Evolutionary conservation across 768 basidiomycete genomes (phyloP).

Genomic region (Tricholoma hemisulphureum): DNA sequence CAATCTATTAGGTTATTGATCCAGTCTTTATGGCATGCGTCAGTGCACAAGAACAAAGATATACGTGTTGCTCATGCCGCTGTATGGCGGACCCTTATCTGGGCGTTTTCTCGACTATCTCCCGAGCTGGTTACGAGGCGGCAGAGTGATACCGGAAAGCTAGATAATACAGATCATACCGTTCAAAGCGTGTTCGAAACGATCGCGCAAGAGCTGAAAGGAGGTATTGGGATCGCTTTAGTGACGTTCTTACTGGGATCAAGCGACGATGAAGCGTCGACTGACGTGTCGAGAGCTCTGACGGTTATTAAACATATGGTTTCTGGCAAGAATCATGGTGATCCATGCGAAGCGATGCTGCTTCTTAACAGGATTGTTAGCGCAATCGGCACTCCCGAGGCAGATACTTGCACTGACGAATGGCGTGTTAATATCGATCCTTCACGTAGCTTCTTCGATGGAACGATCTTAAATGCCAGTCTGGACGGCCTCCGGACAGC

Average conservation of each 20-base stretch:
- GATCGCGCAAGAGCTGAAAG: slow-evolving; percentile 46
- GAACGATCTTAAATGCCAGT: slow-evolving; percentile 34
- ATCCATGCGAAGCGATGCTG: slow-evolving; percentile 31
- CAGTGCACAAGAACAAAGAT: slow-evolving; percentile 31
- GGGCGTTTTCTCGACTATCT: slow-evolving; percentile 50
- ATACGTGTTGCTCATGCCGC: slow-evolving; percentile 41
- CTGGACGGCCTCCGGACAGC: slow-evolving; percentile 23
- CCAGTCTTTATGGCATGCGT: slow-evolving; percentile 30
- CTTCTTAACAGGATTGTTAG: slow-evolving; percentile 38
- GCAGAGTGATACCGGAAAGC: slow-evolving; percentile 10
- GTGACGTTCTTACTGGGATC: neutral
- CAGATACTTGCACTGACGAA: neutral
- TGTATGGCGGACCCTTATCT: slow-evolving; percentile 55
- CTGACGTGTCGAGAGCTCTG: slow-evolving; percentile 35
- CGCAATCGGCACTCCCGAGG: slow-evolving; percentile 22
- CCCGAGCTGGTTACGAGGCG: slow-evolving; percentile 7
- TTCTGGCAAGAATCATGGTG: slow-evolving; percentile 17
- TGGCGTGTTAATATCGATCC: slow-evolving; percentile 23
- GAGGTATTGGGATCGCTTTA: slow-evolving; percentile 36
- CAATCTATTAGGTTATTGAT: slow-evolving; percentile 38
- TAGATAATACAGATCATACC: slow-evolving; percentile 12
- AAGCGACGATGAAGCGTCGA: slow-evolving; percentile 1
- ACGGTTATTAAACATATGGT: slow-evolving; percentile 40
- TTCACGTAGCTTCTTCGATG: slow-evolving; percentile 43
- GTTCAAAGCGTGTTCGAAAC: slow-evolving; percentile 39